Evolutionary conservation across 352 stramenopile genomes (phyloP), one percentile per base, ranked within the genome.

Genomic region (Pythium pyrilobum): DNA sequence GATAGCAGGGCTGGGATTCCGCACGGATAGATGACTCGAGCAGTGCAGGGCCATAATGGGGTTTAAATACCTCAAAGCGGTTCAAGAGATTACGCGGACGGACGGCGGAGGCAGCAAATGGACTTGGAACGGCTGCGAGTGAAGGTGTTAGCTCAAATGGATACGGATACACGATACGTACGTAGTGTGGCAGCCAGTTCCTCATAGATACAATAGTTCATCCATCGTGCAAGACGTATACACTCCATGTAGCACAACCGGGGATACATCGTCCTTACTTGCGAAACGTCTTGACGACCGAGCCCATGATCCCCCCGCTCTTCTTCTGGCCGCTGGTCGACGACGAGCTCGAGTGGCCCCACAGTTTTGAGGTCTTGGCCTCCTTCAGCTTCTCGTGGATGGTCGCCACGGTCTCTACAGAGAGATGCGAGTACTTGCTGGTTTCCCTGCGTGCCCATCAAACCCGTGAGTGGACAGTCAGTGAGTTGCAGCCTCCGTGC

Each of bases 371-470:
- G 4, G 64, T 71, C 36, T 89, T 89, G 12, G 56, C 40, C 41
- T 85, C 78, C 42, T 89, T 89, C 62, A 87, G 70, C 52, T 92
- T 92, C n/a, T 76, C 76, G 5, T 79, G 64, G 25, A 92, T 72
- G 2, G 64, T 69, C 0, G 74, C 66, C n/a, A 92, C 76, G 3
- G 66, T 88, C 16, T 88, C 81, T 5, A 72, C 67, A 7, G 74
- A 83, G 18, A 92, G 41, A 41, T 89, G 78, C 5, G 78, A 75
- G 43, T 82, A 87, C 51, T 87, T 89, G 29, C 74, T 69, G 15
- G 62, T 44, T 28, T 86, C 78, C 20, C 77, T 87, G 48, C 9
- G 13, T 38, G 18, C 10, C 41, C 21, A 29, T 20, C 20, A 4
- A 33, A 40, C 38, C 37, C 27, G 53, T 34, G 27, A 52, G 16